A percentile compares a stretch with the other conserved stretches of the same genome.
Evolutionary conservation across 1,139 yeast genomes (phyloP).

Genomic region (Magnusiomyces fungicola): DNA sequence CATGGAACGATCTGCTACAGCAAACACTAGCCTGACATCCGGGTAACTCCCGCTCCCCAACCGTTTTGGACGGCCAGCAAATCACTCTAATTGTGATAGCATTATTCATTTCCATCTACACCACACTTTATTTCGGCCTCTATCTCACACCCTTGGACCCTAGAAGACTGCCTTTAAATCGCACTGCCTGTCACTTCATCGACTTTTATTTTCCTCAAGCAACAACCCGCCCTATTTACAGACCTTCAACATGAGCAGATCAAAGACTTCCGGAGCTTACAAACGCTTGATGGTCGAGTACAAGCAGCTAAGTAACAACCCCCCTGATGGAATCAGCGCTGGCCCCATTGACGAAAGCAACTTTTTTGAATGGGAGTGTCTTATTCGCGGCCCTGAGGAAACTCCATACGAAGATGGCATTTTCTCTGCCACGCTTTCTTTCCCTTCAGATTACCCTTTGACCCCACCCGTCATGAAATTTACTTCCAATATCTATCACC

Average conservation of each 20-base stretch:
- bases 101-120: no score
- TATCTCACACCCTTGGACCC: no score
- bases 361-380: constrained; percentile 83
- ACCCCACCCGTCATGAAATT: constrained; percentile 84
- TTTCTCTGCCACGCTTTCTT: constrained; percentile 73
- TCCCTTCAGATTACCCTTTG: constrained; percentile 85
- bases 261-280: constrained; percentile 53
- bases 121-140: no score
- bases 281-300: constrained; percentile 80
- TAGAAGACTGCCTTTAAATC: no score
- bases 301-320: constrained; percentile 74
- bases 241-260: constrained; percentile 6
- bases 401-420: constrained; percentile 93
- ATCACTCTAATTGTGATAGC: no score
- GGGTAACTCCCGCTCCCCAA: no score
- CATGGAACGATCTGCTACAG: no score
- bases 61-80: no score
- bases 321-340: constrained; percentile 94
- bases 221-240: background rate
- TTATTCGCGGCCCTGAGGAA: constrained; percentile 86
- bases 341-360: constrained; percentile 82
- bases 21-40: no score
- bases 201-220: background rate
- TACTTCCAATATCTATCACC: constrained; percentile 81
- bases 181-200: no score